Percentiles rank a stretch among this genome's conserved stretches.
Evolutionary conservation across 108 stramenopile genomes (phyloP).

Genomic region (Cyclostephanos tholiformis): DNA sequence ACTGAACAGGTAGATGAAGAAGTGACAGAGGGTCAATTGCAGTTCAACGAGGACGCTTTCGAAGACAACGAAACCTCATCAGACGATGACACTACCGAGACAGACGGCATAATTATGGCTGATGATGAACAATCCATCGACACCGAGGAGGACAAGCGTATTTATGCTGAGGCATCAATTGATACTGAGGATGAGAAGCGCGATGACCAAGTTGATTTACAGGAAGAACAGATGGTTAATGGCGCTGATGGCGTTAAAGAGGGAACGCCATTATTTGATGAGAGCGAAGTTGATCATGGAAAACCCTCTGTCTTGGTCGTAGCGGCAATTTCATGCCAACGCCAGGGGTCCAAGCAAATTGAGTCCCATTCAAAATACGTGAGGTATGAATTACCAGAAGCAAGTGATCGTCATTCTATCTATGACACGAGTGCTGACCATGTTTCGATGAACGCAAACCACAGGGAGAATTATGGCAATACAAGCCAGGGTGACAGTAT

Average conservation of each 20-base stretch:
- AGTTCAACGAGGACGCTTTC: background rate
- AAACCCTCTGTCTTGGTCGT: slow-evolving; percentile 50
- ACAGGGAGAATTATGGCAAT: slow-evolving; percentile 33
- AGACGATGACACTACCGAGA: slow-evolving; percentile 18
- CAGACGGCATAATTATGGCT: slow-evolving; percentile 47
- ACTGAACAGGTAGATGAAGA: background rate
- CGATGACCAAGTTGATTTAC: slow-evolving; percentile 32
- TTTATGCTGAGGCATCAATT: slow-evolving; percentile 32
- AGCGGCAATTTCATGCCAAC: slow-evolving; percentile 51
- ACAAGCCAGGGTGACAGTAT: slow-evolving; percentile 24
- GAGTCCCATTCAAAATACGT: slow-evolving; percentile 2
- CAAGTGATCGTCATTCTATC: slow-evolving; percentile 23
- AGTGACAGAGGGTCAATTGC: background rate
- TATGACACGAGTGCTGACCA: slow-evolving; percentile 40
- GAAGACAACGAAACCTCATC: slow-evolving; percentile 14
- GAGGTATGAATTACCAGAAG: slow-evolving; percentile 6
- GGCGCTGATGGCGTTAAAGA: background rate
- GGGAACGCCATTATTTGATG: background rate
- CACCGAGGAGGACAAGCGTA: slow-evolving; percentile 51
- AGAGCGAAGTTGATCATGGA: slow-evolving; percentile 13
- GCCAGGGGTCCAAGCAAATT: slow-evolving; percentile 26
- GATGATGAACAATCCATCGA: slow-evolving; percentile 54
- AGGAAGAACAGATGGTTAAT: background rate
- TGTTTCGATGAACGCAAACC: slow-evolving; percentile 25
- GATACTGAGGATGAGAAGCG: slow-evolving; percentile 33